Percentiles rank a stretch among this genome's conserved stretches.
These are phyloP conservation scores for Coemansia sp. DNA, from an alignment of 192 early-diverging fungal genomes.

Conservation along the genomic window DNA sequence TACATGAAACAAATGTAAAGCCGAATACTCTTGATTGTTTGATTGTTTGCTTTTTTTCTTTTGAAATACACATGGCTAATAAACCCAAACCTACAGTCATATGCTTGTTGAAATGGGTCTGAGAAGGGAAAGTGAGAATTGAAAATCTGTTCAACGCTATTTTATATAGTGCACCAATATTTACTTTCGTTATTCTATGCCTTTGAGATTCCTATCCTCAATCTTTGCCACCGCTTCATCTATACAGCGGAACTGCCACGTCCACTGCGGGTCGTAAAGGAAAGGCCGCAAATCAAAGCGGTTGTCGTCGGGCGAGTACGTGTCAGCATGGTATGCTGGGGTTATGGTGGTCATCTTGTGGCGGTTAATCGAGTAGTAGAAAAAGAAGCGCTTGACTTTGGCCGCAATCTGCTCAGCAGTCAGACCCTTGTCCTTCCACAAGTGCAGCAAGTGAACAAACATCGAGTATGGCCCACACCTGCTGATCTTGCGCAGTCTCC, in stretches of 20 bases:
- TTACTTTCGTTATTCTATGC: no score
- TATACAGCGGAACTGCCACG: constrained; percentile 89
- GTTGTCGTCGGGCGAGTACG: constrained; percentile 97
- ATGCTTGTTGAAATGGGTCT: no score
- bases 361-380: constrained; percentile 95
- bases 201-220: background rate
- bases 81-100: no score
- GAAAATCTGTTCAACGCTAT: no score
- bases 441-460: constrained; percentile 85
- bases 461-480: constrained; percentile 92
- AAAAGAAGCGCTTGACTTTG: constrained; percentile 97
- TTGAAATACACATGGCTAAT: no score
- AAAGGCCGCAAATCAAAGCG: constrained; percentile 96
- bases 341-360: constrained; percentile 99
- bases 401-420: constrained; percentile 66
- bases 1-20: no score
- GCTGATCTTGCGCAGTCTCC: constrained; percentile 82
- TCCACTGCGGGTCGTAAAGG: constrained; percentile 90
- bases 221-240: constrained; percentile 62
- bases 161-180: no score
- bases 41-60: no score
- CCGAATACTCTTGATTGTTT: no score
- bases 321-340: constrained; percentile 92
- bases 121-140: no score
- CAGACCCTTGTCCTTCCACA: constrained; percentile 60